phyloP scores from a whole-genome alignment of 257 asterid species.

The Solanum stenotomum region DNA sequence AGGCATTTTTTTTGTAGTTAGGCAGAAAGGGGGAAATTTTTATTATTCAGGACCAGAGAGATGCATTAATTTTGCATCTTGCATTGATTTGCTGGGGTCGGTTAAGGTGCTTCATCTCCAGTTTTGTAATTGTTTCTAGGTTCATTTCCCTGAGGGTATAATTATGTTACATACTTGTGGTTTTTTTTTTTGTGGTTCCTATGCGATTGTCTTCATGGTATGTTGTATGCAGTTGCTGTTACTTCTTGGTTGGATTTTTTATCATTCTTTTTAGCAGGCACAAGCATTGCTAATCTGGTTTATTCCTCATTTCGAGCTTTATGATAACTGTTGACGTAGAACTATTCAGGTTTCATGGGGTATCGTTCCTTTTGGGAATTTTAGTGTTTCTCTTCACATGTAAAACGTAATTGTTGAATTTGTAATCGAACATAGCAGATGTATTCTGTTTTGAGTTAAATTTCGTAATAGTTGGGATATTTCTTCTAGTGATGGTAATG shows the following conservation, averaged over 20 bases:
- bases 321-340: not conserved
- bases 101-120: not conserved
- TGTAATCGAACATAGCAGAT: not conserved
- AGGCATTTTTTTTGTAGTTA: constrained; percentile 67
- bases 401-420: not conserved
- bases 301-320: not conserved
- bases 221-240: not conserved
- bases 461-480: not conserved
- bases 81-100: not conserved
- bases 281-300: not conserved
- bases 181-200: not conserved
- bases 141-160: not conserved
- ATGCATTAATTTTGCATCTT: not conserved
- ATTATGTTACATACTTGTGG: not conserved
- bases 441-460: not conserved
- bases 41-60: constrained; percentile 12
- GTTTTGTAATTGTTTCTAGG: not conserved
- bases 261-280: not conserved
- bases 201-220: not conserved
- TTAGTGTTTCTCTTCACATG: not conserved
- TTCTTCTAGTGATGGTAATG: not conserved
- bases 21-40: constrained; percentile 40
- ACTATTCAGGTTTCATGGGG: not conserved
- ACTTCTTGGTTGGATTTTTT: not conserved
- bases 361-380: not conserved